These are phyloP conservation scores for Geosiphon pyriformis DNA, from an alignment of 192 early-diverging fungal species.

Conservation along the genomic window DNA sequence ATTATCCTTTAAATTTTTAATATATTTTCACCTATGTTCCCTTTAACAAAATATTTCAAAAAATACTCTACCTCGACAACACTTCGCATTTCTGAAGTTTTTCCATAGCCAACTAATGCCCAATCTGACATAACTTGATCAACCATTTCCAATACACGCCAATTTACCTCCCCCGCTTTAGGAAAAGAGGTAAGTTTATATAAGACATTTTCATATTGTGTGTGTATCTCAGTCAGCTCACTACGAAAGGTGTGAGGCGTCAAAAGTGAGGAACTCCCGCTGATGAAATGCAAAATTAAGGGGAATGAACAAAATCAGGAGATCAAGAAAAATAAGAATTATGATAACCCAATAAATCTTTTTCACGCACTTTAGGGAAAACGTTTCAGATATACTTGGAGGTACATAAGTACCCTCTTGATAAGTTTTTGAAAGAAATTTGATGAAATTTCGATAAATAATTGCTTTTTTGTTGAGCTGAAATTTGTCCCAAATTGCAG, in stretches of 20 bases:
- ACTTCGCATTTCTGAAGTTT: constrained; percentile 47
- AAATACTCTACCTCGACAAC: constrained; percentile 51
- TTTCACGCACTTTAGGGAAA: background rate
- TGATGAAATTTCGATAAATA: constrained; percentile 45
- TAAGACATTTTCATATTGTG: constrained; percentile 56
- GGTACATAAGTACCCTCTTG: constrained; percentile 30
- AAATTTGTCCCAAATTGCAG: constrained; percentile 35
- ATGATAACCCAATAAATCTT: background rate
- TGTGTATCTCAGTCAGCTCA: constrained; percentile 49
- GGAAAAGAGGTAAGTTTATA: constrained; percentile 53
- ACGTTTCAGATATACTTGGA: constrained; percentile 10
- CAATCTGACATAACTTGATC: constrained; percentile 61
- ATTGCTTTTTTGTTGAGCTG: constrained; percentile 50
- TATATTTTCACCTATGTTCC: background rate
- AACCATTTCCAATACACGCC: constrained; percentile 52
- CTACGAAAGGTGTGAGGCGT: constrained; percentile 32
- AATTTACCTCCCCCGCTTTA: constrained; percentile 53
- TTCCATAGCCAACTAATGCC: constrained; percentile 44
- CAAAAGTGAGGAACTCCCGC: constrained; percentile 25
- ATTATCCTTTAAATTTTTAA: no score
- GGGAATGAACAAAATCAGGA: no score
- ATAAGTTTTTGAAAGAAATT: constrained; percentile 36
- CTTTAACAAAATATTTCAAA: background rate
- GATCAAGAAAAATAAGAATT: background rate
- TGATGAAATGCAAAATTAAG: constrained; percentile 1